Percentiles rank a stretch among this genome's conserved stretches.
Conservation (phyloP, 23 red algal species). For the Gracilaria domingensis region DNA sequence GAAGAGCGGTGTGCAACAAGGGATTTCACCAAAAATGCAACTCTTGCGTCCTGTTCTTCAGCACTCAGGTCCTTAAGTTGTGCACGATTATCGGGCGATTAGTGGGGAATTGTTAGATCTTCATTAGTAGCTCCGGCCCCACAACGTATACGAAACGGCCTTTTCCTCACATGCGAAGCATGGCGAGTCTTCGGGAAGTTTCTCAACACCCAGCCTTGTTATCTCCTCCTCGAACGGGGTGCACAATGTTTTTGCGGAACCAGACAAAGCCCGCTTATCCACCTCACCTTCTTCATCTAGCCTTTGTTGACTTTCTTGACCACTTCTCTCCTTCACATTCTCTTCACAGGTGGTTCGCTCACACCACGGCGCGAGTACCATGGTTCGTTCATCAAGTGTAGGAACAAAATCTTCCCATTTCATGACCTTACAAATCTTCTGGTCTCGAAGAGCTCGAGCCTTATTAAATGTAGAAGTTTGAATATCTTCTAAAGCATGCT, state of each 20-base stretch:
- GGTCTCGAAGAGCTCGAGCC: conserved; percentile 46
- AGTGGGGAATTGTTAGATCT: neutral
- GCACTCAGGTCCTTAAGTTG: neutral
- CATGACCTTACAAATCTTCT: conserved; percentile 34
- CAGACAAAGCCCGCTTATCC: conserved; percentile 71
- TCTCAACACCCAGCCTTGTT: conserved; percentile 51
- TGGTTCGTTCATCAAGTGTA: conserved; percentile 60
- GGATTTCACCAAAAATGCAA: neutral
- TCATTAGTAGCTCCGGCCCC: conserved; percentile 97
- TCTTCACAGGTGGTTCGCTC: conserved; percentile 86
- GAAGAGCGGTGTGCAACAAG: neutral
- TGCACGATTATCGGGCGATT: neutral
- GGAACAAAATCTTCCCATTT: conserved; percentile 91
- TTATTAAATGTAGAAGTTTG: conserved; percentile 54
- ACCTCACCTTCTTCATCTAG: conserved; percentile 56
- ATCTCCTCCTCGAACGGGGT: conserved; percentile 95
- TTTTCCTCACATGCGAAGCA: conserved; percentile 89
- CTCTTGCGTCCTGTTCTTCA: neutral
- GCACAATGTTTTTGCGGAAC: conserved; percentile 94
- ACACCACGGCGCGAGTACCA: conserved; percentile 97
- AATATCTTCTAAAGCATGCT: conserved; percentile 45
- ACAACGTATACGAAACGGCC: conserved; percentile 81
- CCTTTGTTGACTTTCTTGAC: conserved; percentile 66
- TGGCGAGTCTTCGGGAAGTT: conserved; percentile 28
- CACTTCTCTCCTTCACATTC: conserved; percentile 83